Base-by-base conservation (phyloP, 805 yeast genomes). In the Hanseniaspora mollemarum region DNA sequence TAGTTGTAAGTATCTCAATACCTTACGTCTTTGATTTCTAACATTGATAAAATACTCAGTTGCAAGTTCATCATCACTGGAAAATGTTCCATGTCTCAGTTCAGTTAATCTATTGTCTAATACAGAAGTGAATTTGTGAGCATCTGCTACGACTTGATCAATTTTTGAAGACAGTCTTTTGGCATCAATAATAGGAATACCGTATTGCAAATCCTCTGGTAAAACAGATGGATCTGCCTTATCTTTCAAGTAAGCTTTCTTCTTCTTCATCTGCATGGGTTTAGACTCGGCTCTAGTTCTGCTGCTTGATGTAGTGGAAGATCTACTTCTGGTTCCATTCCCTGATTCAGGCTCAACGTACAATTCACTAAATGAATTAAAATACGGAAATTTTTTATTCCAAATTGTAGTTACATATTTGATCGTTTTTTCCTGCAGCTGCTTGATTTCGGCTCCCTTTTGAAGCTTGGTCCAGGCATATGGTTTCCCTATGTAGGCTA, bases 1-100 rank as follows among this genome's bases (percentile, higher is more conserved):
- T 46, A 77, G 71, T 66, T 92, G 97, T 56, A 92, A 72, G 62
- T 87, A 87, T 55, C 87, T 70, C 56, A 92, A 70, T 15, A 92
- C 78, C 58, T 78, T 80, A 54, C 95, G 74, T 62, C 98, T 77
- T 48, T 83, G 74, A 7, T 74, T 68, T 54, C 90, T 75, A 58
- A 94, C 83, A 63, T 78, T 73, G 53, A 85, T 82, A 61, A 90
- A 90, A 50, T 77, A 75, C 25, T 69, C 69, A n/a, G 78, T 73
- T 10, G 83, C 78, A 45, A 71, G 72, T 19, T 69, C 66, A 56
- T 83, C 78, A 49, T 85, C 87, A 46, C 78, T 70, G 1, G 95
- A 79, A 8, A 75, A 68, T 43, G 70, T 75, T 1, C 71, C 78
- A 5, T 60, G 60, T 6, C 70, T 67, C 32, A 72, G 62, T 38